Conservation (phyloP, 768 basidiomycete species). For the Boletus vermiculosoides region DNA sequence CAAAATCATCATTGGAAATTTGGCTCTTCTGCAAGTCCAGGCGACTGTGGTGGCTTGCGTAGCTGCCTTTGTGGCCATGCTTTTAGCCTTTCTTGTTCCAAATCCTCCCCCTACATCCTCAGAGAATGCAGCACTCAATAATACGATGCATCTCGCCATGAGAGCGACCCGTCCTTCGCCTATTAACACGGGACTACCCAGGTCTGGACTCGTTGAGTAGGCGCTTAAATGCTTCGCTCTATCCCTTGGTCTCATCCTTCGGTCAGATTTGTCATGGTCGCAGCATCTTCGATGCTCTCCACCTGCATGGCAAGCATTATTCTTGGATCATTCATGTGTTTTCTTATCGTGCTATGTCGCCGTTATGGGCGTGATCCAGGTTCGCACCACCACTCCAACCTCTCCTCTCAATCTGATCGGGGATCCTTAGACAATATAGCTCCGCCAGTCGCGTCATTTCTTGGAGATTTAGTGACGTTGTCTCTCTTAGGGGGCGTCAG, state of each 20-base stretch:
- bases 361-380: constrained; percentile 82
- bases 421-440: constrained; percentile 80
- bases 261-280: constrained; percentile 70
- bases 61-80: constrained; percentile 74
- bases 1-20: constrained; percentile 73
- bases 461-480: constrained; percentile 92
- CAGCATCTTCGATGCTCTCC: constrained; percentile 76
- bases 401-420: neutral
- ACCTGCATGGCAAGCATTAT: constrained; percentile 74
- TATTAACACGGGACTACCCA: constrained; percentile 28
- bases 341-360: constrained; percentile 75
- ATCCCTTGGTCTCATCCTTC: constrained; percentile 4
- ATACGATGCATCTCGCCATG: constrained; percentile 4
- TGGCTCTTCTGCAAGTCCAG: constrained; percentile 89
- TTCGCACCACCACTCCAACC: constrained; percentile 27
- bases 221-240: constrained; percentile 4
- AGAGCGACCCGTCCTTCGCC: constrained; percentile 27
- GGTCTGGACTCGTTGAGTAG: constrained; percentile 42
- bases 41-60: constrained; percentile 86
- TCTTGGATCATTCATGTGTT: constrained; percentile 92
- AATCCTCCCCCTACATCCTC: constrained; percentile 20
- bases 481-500: constrained; percentile 77
- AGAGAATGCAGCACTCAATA: constrained; percentile 10
- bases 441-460: constrained; percentile 87
- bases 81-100: constrained; percentile 66